These are phyloP conservation scores for Suillus lakei DNA, from an alignment of 768 basidiomycete genomes.

Conservation along the genomic window DNA sequence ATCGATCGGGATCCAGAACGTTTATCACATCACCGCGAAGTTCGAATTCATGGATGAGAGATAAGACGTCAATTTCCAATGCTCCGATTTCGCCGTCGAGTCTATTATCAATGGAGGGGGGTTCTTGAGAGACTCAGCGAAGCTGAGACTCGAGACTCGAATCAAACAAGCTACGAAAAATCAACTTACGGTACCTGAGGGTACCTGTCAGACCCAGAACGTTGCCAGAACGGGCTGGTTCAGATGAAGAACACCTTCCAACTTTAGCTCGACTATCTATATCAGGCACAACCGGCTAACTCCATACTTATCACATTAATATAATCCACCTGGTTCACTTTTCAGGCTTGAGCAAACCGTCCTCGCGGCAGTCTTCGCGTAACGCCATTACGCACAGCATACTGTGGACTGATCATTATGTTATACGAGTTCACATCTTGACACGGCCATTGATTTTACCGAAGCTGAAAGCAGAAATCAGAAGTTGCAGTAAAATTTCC, in stretches of 20 bases:
- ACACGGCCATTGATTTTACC: background rate
- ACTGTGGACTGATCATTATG: background rate
- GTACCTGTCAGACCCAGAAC: no score
- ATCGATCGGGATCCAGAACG: no score
- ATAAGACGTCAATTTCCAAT: background rate
- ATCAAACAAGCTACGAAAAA: no score
- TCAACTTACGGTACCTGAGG: no score
- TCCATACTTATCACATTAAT: background rate
- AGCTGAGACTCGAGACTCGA: background rate
- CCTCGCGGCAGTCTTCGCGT: background rate
- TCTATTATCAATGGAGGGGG: no score
- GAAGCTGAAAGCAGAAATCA: no score
- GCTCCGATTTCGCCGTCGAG: background rate
- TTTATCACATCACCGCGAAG: no score
- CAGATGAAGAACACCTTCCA: background rate
- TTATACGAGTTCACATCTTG: background rate
- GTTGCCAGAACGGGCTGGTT: no score
- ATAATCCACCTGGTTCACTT: no score
- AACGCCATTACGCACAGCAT: background rate
- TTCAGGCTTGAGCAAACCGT: no score
- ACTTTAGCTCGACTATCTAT: background rate
- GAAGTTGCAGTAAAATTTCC: slow-evolving; percentile 1
- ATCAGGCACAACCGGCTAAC: background rate
- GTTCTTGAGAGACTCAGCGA: background rate
- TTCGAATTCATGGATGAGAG: no score